Evolutionary conservation across 257 asterid species (phyloP).

Genomic region (Striga asiatica): DNA sequence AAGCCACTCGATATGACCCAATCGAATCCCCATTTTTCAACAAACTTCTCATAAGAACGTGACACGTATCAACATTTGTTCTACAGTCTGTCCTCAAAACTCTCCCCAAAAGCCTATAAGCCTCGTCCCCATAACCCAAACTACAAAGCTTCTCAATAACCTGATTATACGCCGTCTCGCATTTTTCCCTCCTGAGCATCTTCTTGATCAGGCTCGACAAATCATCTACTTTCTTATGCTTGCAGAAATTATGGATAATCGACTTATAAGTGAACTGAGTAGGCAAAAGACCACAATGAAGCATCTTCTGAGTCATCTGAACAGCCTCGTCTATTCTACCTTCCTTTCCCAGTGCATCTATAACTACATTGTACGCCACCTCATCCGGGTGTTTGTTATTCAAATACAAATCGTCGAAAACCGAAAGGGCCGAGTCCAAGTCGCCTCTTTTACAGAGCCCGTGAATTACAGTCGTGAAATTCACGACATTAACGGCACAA

Average conservation of each 20-base stretch:
- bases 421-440: slow-evolving; percentile 75
- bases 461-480: slow-evolving; percentile 73
- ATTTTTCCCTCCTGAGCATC: slow-evolving; percentile 53
- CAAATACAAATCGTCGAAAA: slow-evolving; percentile 90
- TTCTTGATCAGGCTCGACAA: slow-evolving; percentile 53
- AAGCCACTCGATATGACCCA: slow-evolving; percentile 73
- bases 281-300: slow-evolving; percentile 69
- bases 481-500: slow-evolving; percentile 80
- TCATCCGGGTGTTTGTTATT: slow-evolving; percentile 80
- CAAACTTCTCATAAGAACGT: slow-evolving; percentile 52
- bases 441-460: slow-evolving; percentile 73
- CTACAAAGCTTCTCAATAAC: slow-evolving; percentile 72
- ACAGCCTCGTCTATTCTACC: slow-evolving; percentile 68
- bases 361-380: slow-evolving; percentile 55
- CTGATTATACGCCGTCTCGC: slow-evolving; percentile 56
- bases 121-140: slow-evolving; percentile 58
- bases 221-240: slow-evolving; percentile 45
- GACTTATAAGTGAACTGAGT: slow-evolving; percentile 78
- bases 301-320: slow-evolving; percentile 64
- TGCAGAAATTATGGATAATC: slow-evolving; percentile 66
- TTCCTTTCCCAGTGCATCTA: slow-evolving; percentile 52
- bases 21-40: slow-evolving; percentile 54
- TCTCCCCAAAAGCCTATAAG: slow-evolving; percentile 66
- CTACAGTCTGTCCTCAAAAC: slow-evolving; percentile 65
- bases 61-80: slow-evolving; percentile 57